Evolutionary conservation across 345 rosid species (phyloP), one percentile per base, ranked within the genome.

Genomic region (Erysimum cheiranthoides): DNA sequence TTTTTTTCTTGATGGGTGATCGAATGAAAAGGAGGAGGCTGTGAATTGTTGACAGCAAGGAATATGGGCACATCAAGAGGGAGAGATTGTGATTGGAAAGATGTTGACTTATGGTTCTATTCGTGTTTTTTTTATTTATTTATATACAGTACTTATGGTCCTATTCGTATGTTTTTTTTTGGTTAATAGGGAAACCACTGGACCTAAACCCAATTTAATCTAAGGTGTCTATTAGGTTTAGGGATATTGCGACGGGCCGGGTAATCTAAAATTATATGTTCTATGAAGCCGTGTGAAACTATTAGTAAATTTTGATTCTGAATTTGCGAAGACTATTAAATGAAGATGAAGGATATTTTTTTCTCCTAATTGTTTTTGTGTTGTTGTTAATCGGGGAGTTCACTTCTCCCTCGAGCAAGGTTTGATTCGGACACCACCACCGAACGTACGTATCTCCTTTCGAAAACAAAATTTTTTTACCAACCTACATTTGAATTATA

Each of bases 1-100:
- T 32, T 32, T 32, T 45, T 12, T 36, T 36, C 28, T 27, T 54
- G 79, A 69, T 31, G 62, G 73, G 61, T 68, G 56, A 59, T 70
- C 43, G 52, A 52, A 76, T 58, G 64, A 76, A 70, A 69, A 64
- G 59, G 61, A 58, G 77, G 62, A 66, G 50, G 61, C 49, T 58
- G 68, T 78, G 50, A 78, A 72, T 73, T 66, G 81, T 16, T 66
- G 81, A 73, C 78, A 78, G 77, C 81, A 49, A 78, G 81, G 58
- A 72, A 42, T 35, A 73, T 73, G 81, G 81, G 81, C 81, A 78
- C 73, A 72, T 50, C 60, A 10, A 53, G 69, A 32, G 79, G 25
- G 57, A 43, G 43, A 62, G 49, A 56, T 49, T 70, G 66, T 77
- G 80, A 77, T 38, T 70, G 80, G 72, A 77, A 35, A 63, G 80